Base-by-base conservation (phyloP, 768 basidiomycete genomes). In the Suillus clintonianus region DNA sequence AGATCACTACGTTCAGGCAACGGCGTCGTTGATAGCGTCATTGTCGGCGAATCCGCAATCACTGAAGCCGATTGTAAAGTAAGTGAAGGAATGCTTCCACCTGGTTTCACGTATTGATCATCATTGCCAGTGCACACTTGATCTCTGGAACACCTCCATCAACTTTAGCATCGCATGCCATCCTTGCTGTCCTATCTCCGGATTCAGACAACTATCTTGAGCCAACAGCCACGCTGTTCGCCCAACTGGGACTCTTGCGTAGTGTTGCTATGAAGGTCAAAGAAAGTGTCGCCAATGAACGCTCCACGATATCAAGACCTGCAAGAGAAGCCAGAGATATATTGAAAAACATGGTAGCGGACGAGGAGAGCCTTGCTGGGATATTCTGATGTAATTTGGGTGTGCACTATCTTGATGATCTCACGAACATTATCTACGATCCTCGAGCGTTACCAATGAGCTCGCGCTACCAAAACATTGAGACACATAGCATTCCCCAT, bases 291-390 rank as follows among this genome's bases (percentile, higher is more conserved):
- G 86, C 82, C 3, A 87, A 82, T 64, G 92, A 95, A 48, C 85
- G 85, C 41, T 86, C 91, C 3, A 81, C 84, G 22, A 86, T 96
- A 48, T 83, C 91, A 11, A 81, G 94, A 53, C 94, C 93, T 0
- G 90, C 93, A 8, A 80, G 94, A 50, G 94, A 96, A 71, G 89
- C 95, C 3, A 82, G 89, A 65, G 95, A 97, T 58, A 62, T 89
- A 27, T 71, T 96, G 34, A 84, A 79, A 66, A 64, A 57, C 34
- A 74, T 77, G 71, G 69, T 61, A 0, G 59, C 24, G 6, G 63
- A 67, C 1, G 68, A 71, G 43, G 76, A 75, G 0, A 69, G 67
- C 34, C 60, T 75, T 59, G 56, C 43, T 15, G 76, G 76, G 6
- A 61, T 74, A 57, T 77, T 75, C 30, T 75, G 59, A 71, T 42